Base-by-base conservation (phyloP, 73 alveolate genomes). In the Urostyla sp. region DNA sequence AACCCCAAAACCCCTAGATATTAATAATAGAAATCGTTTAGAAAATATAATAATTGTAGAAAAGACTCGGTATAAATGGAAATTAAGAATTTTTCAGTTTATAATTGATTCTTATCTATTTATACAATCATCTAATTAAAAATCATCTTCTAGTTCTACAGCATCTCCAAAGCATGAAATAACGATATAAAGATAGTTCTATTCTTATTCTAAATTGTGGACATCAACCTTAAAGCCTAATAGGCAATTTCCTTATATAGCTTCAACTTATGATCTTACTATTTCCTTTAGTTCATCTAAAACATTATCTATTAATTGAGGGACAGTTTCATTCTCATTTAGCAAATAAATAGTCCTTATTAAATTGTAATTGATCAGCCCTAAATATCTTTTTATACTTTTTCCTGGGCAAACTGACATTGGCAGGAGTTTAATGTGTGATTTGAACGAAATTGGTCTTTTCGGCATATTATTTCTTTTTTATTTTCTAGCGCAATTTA, bases 81-180 rank as follows among this genome's bases (percentile, higher is more conserved):
- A n/a, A n/a, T n/a, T n/a, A n/a, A n/a, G n/a, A n/a, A n/a, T n/a
- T n/a, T n/a, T n/a, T n/a, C n/a, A n/a, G n/a, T n/a, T n/a, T n/a
- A n/a, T n/a, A n/a, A n/a, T n/a, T n/a, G n/a, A n/a, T n/a, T n/a
- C n/a, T n/a, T n/a, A n/a, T n/a, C n/a, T n/a, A n/a, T n/a, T n/a
- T n/a, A n/a, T n/a, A n/a, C n/a, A n/a, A n/a, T n/a, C n/a, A n/a
- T n/a, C n/a, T n/a, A n/a, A n/a, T n/a, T n/a, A n/a, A 40, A 40
- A 40, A 10, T 40, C 52, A 16, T 69, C 83, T 46, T 27, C 69
- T 8, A 69, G 44, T 23, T 46, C 67, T 23, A 69, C 83, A 44
- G 34, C 67, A 48, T 69, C 83, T 48, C 83, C 83, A 49, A 69
- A 69, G 72, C 50, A 24, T 24, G 67, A 69, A 6, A 69, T 69